Percentiles rank a stretch among this genome's conserved stretches.
Evolutionary conservation across 768 basidiomycete species (phyloP).

Genomic region (Pleurotus tuoliensis): DNA sequence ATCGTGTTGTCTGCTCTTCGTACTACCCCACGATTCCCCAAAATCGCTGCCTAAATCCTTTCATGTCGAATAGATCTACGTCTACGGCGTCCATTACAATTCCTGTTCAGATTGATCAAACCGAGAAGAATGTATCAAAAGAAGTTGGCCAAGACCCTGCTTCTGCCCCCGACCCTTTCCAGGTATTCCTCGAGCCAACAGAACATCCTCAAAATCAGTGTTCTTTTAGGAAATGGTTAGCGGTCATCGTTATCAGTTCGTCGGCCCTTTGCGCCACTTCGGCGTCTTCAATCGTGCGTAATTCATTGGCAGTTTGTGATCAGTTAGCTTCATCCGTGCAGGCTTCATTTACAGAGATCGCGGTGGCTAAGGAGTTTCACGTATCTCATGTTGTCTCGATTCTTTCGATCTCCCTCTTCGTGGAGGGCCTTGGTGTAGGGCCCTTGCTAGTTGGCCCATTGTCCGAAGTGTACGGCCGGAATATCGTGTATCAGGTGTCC

Average conservation of each 20-base stretch:
- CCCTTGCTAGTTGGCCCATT: conserved; percentile 53
- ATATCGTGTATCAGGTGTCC: conserved; percentile 57
- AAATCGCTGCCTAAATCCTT: background rate
- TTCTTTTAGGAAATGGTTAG: conserved; percentile 41
- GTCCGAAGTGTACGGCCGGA: conserved; percentile 60
- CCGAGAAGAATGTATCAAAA: background rate
- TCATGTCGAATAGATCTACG: conserved; percentile 3
- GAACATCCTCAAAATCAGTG: conserved; percentile 42
- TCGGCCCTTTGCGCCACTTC: conserved; percentile 50
- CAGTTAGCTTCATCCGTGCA: conserved; percentile 14
- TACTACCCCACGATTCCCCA: too few species aligned
- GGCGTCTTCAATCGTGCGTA: conserved; percentile 53
- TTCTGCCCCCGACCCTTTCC: conserved; percentile 14
- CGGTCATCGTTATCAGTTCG: conserved; percentile 41
- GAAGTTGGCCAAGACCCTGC: background rate
- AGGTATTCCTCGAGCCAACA: conserved; percentile 33
- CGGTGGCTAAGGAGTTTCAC: conserved; percentile 45
- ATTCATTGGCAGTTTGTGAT: too few species aligned
- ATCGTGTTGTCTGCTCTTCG: too few species aligned
- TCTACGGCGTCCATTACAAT: background rate
- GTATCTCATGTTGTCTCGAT: conserved; percentile 45
- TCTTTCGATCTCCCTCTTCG: conserved; percentile 53
- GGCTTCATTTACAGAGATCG: conserved; percentile 63
- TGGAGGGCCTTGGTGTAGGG: conserved; percentile 55
- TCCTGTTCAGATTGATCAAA: background rate